These are phyloP conservation scores for Sphagnum fallax DNA, from an alignment of 228 moss, liverwort and hornwort species.

Conservation along the genomic window DNA sequence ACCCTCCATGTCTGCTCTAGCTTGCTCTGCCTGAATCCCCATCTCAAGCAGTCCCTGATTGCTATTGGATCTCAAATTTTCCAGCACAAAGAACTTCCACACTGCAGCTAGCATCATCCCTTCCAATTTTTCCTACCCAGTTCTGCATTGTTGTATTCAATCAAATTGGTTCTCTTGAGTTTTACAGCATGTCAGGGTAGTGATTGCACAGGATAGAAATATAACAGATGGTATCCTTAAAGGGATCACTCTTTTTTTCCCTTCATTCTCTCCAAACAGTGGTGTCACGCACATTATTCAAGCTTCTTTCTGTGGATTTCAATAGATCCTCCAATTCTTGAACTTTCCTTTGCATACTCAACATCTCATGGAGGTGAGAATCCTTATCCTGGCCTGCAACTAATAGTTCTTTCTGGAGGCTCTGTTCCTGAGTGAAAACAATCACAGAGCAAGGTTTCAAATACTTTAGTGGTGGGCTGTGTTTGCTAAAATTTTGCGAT, in stretches of 20 bases:
- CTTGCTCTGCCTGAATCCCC: constrained; percentile 14
- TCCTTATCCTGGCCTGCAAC: constrained; percentile 6
- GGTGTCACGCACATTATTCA: constrained; percentile 17
- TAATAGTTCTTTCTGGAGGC: constrained; percentile 12
- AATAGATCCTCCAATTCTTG: constrained; percentile 5
- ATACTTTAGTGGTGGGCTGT: background rate
- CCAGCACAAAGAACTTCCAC: constrained; percentile 5
- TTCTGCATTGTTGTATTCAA: background rate
- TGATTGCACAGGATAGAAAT: too few species aligned
- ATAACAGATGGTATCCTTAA: background rate
- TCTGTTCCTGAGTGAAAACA: constrained; percentile 10
- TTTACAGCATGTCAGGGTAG: too few species aligned
- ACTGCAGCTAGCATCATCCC: background rate
- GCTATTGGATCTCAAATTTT: constrained; percentile 1
- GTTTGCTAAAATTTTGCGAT: too few species aligned
- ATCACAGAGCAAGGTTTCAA: background rate
- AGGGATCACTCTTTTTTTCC: background rate
- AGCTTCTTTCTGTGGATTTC: constrained; percentile 9
- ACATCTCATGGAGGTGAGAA: background rate
- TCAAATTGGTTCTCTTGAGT: too few species aligned
- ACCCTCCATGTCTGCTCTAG: constrained; percentile 18
- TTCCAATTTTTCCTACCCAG: background rate
- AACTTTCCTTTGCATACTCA: constrained; percentile 9
- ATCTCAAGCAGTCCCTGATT: constrained; percentile 38
- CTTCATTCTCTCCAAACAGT: background rate